Evolutionary conservation across 2,329 filamentous ascomycete genomes (phyloP).

Genomic region (Cytospora paraplurivora): DNA sequence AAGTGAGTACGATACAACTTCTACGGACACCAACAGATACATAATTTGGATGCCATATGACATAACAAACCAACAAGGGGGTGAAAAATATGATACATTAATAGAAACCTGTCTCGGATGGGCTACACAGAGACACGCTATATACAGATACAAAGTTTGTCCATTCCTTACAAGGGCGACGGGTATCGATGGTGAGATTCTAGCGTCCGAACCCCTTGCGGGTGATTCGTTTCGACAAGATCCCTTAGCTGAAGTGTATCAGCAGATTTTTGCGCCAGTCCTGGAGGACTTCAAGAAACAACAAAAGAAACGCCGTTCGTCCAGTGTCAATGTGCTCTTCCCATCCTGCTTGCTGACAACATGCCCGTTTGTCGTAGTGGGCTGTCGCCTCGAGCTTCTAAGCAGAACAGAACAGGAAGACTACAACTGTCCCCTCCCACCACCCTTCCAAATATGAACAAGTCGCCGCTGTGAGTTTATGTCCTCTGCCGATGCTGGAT

Average conservation of each 20-base stretch:
- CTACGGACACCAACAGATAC: neutral
- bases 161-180: constrained; percentile 15
- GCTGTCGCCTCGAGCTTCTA: neutral
- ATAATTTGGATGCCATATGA: neutral
- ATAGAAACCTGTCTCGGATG: constrained; percentile 20
- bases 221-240: neutral
- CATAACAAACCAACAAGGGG: neutral
- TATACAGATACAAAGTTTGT: constrained; percentile 17
- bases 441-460: neutral
- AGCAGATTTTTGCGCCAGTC: neutral
- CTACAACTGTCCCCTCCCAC: neutral
- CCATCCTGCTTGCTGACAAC: constrained; percentile 2
- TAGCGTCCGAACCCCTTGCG: constrained; percentile 23
- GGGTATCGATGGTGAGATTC: constrained; percentile 24
- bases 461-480: neutral
- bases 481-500: constrained; percentile 2
- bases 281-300: neutral
- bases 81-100: constrained; percentile 22
- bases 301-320: constrained; percentile 19
- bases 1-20: neutral
- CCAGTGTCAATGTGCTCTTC: neutral
- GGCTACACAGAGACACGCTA: constrained; percentile 12
- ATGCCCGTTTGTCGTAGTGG: neutral
- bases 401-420: neutral
- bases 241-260: constrained; percentile 3